Evolutionary conservation across 495 filamentous ascomycete species (phyloP), one percentile per base, ranked within the genome.

Genomic region (Aspergillus panamensis): DNA sequence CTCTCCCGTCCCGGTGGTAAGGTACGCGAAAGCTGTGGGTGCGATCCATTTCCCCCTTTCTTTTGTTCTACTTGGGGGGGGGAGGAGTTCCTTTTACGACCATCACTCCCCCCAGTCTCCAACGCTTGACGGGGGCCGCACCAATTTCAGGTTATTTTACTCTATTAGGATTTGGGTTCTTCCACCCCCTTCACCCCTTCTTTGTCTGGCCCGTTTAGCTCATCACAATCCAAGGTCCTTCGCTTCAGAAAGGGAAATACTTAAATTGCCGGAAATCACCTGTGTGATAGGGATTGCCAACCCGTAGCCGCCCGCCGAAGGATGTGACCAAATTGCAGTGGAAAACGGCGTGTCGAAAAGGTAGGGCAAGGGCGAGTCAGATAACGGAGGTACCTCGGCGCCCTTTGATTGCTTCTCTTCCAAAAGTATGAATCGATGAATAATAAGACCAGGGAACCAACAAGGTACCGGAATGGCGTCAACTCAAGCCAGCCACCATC

Each of bases 1-100:
- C 72, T 73, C 69, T 71, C 69, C 72, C 70, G 67, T 68, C 62
- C 66, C 69, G 66, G 65, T 63, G 66, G 64, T 65, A 61, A 71
- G 68, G 69, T 62, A 68, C 63, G 60, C 52, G 62, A 63, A 63
- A 57, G 56, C 53, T 55, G 60, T 61, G 58, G 55, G 40, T 62
- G 48, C 55, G 25, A 51, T 49, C 52, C 55, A 61, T 60, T 43
- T 59, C 51, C 60, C 65, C 61, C 53, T 69, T 68, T 63, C 57
- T 61, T 66, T 68, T 65, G 58, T 20, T 29, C 52, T 60, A 47
- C 58, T 60, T 19, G 25, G 55, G 42, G 48, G 31, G 19, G 52
- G 55, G 42, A 39, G 31, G 19, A 39, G 31, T 44, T 32, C 6
- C 30, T 54, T 54, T 52, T 52, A 20, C 49, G 6, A 12, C 30